Conservation (phyloP, 2,329 filamentous ascomycete genomes). For the Xylariales sp. region DNA sequence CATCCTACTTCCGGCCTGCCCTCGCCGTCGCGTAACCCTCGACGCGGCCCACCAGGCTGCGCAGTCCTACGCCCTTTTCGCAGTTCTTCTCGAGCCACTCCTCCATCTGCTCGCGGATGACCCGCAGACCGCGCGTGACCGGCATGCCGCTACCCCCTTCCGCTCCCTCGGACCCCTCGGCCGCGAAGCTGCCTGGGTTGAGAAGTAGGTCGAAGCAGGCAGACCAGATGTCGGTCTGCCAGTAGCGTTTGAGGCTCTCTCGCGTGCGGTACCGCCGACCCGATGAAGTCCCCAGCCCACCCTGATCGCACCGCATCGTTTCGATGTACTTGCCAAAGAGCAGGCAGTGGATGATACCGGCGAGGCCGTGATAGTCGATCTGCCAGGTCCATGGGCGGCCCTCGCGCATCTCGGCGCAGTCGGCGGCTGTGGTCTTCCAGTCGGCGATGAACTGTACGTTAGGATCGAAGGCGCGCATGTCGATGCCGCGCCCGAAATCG, state of each 20-base stretch:
- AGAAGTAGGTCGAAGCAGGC: slow-evolving; percentile 80
- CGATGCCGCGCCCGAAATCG: slow-evolving; percentile 91
- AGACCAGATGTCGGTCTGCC: slow-evolving; percentile 89
- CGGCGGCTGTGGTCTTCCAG: slow-evolving; percentile 82
- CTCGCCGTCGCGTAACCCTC: slow-evolving; percentile 37
- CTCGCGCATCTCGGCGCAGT: slow-evolving; percentile 95
- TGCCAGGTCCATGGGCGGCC: slow-evolving; percentile 95
- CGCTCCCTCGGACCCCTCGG: too few species aligned
- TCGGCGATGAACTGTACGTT: slow-evolving; percentile 88
- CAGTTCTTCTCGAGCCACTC: slow-evolving; percentile 74
- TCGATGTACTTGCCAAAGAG: slow-evolving; percentile 96
- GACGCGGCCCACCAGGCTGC: slow-evolving; percentile 62
- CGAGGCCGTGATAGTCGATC: slow-evolving; percentile 91
- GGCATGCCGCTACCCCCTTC: slow-evolving; percentile 71
- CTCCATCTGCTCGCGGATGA: slow-evolving; percentile 76
- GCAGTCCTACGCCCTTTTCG: slow-evolving; percentile 74
- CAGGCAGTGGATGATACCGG: slow-evolving; percentile 80
- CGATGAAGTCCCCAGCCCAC: slow-evolving; percentile 48
- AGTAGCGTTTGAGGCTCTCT: slow-evolving; percentile 87
- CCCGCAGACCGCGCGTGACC: slow-evolving; percentile 64
- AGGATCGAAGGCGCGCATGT: slow-evolving; percentile 78
- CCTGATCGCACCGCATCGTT: slow-evolving; percentile 55
- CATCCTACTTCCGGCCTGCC: slow-evolving; percentile 11
- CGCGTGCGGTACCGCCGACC: slow-evolving; percentile 73
- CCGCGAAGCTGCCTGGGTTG: slow-evolving; percentile 69